phyloP scores from a whole-genome alignment of 805 yeast genomes.

The Saccharomycodes ludwigii region DNA sequence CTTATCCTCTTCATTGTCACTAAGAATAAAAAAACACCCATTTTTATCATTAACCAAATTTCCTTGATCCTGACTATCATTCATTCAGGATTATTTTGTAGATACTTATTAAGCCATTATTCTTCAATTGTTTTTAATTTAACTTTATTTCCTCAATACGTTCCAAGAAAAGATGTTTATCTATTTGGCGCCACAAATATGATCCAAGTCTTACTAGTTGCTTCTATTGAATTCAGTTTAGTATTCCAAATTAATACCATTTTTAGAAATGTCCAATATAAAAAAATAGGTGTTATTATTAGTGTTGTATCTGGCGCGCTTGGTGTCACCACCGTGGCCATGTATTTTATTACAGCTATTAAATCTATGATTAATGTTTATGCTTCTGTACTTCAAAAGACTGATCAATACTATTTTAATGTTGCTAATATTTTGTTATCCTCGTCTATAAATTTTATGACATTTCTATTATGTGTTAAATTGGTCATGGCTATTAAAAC shows the following conservation, averaged over 20 bases:
- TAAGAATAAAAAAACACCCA: constrained; percentile 46
- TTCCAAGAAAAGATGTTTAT: constrained; percentile 28
- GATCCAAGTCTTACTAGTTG: constrained; percentile 46
- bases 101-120: constrained; percentile 40
- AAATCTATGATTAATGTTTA: constrained; percentile 28
- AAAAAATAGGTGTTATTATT: constrained; percentile 27
- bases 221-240: constrained; percentile 51
- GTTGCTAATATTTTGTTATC: constrained; percentile 55
- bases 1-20: constrained; percentile 36
- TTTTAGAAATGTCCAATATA: constrained; percentile 46
- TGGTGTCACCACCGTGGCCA: constrained; percentile 42
- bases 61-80: constrained; percentile 44
- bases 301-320: constrained; percentile 29
- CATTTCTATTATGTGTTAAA: constrained; percentile 50
- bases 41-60: constrained; percentile 59
- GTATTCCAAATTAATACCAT: constrained; percentile 62
- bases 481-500: constrained; percentile 55
- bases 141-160: constrained; percentile 32
- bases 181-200: constrained; percentile 51
- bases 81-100: constrained; percentile 48
- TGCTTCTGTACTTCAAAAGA: constrained; percentile 13
- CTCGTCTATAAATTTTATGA: constrained; percentile 50
- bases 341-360: constrained; percentile 45
- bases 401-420: constrained; percentile 32
- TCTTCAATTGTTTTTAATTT: constrained; percentile 34